Evolutionary conservation across 2,329 filamentous ascomycete genomes (phyloP).

Genomic region (Emmonsia crescens): DNA sequence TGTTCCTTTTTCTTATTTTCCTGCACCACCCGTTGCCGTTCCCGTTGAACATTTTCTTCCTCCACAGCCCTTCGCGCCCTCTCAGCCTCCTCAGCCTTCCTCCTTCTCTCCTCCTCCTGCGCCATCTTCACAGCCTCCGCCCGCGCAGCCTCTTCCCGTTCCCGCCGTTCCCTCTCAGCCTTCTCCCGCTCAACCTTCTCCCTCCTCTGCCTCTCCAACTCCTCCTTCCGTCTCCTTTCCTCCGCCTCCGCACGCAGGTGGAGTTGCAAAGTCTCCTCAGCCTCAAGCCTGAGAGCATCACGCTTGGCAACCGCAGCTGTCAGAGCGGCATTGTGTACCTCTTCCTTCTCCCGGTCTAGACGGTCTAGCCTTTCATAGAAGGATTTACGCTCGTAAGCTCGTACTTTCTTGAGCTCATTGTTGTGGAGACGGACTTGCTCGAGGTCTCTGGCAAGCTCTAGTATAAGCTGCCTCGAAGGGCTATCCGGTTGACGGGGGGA

Average conservation of each 20-base stretch:
- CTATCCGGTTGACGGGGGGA: slow-evolving; percentile 25
- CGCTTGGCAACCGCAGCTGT: slow-evolving; percentile 56
- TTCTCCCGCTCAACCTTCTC: slow-evolving; percentile 31
- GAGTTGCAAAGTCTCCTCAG: slow-evolving; percentile 35
- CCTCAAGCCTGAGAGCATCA: slow-evolving; percentile 49
- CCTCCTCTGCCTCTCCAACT: slow-evolving; percentile 32
- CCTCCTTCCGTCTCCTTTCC: slow-evolving; percentile 26
- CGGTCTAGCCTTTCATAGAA: slow-evolving; percentile 52
- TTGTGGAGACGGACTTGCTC: slow-evolving; percentile 33
- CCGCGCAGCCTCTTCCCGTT: slow-evolving; percentile 17
- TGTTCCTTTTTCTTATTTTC: slow-evolving; percentile 22
- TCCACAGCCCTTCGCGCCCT: slow-evolving; percentile 34
- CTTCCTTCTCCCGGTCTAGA: slow-evolving; percentile 51
- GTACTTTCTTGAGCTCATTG: slow-evolving; percentile 32
- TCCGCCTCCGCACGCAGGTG: slow-evolving; percentile 29
- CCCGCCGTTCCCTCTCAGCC: slow-evolving; percentile 20
- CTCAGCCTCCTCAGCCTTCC: slow-evolving; percentile 38
- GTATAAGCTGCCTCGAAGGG: slow-evolving; percentile 30
- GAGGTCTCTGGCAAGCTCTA: slow-evolving; percentile 31
- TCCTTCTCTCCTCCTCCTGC: slow-evolving; percentile 38
- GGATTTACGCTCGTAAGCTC: slow-evolving; percentile 31
- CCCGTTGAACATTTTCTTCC: slow-evolving; percentile 22
- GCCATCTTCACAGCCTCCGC: slow-evolving; percentile 24
- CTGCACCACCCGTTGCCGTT: slow-evolving; percentile 9
- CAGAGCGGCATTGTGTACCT: slow-evolving; percentile 55